phyloP scores from a whole-genome alignment of 208 protist genomes.

The Trypanosoma congolense region DNA sequence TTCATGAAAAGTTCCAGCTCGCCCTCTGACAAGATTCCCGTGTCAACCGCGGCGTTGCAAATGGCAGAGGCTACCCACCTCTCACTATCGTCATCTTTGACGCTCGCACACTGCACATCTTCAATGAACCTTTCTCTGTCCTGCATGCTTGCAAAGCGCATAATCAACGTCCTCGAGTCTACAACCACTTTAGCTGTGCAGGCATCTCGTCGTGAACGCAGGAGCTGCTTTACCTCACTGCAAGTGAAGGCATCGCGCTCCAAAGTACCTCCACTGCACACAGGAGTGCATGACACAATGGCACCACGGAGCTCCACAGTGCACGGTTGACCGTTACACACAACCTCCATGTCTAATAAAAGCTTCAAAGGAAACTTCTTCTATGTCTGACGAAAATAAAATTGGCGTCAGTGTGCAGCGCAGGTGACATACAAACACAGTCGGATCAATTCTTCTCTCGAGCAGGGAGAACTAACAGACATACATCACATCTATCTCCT shows the following conservation, averaged over 20 bases:
- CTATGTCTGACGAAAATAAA: too few relatives aligned
- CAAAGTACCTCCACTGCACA: not conserved
- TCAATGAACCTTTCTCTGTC: slow-evolving; percentile 49
- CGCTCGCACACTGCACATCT: slow-evolving; percentile 25
- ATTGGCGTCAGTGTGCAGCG: too few relatives aligned
- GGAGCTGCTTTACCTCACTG: slow-evolving; percentile 48
- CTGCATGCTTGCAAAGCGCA: slow-evolving; percentile 34
- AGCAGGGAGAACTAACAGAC: too few relatives aligned
- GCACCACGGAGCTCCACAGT: slow-evolving; percentile 40
- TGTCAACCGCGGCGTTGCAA: slow-evolving; percentile 62
- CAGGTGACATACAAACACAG: too few relatives aligned
- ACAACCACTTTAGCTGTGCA: slow-evolving; percentile 39
- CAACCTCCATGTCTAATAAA: slow-evolving; percentile 30
- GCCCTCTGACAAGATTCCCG: slow-evolving; percentile 43
- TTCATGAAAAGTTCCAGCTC: slow-evolving; percentile 39
- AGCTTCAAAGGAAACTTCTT: slow-evolving; percentile 1
- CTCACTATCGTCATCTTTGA: slow-evolving; percentile 23
- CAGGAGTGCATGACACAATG: slow-evolving; percentile 27
- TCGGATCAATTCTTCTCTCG: too few relatives aligned
- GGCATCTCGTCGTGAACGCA: slow-evolving; percentile 61
- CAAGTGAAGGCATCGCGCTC: slow-evolving; percentile 19
- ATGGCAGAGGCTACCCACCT: slow-evolving; percentile 56
- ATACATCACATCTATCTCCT: too few relatives aligned
- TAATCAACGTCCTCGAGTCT: slow-evolving; percentile 22
- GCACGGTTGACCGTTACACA: slow-evolving; percentile 40